phyloP scores from a whole-genome alignment of 805 yeast genomes.

The Cyberlindnera meyerae region DNA sequence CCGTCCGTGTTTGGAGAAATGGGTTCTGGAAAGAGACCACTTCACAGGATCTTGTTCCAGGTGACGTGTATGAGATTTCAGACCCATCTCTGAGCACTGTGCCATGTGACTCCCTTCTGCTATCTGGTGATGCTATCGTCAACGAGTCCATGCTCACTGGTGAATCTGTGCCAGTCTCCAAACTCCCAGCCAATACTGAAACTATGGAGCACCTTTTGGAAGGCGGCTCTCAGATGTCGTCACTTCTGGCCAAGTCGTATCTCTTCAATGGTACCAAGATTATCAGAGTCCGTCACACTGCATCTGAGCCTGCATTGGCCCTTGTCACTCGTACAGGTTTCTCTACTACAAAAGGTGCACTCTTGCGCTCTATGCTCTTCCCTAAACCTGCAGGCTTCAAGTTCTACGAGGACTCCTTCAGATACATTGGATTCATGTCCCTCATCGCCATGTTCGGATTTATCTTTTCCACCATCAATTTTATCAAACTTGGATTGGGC shows the following conservation, averaged over 20 bases:
- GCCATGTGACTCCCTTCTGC: conserved; percentile 85
- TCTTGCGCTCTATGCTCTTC: conserved; percentile 91
- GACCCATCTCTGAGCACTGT: conserved; percentile 70
- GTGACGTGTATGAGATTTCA: conserved; percentile 88
- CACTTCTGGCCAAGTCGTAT: conserved; percentile 66
- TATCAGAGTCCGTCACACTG: conserved; percentile 70
- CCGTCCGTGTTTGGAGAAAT: conserved; percentile 84
- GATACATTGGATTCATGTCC: conserved; percentile 93
- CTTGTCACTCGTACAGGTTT: conserved; percentile 88
- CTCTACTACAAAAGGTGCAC: conserved; percentile 90
- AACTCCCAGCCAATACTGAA: conserved; percentile 59
- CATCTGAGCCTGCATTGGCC: conserved; percentile 63
- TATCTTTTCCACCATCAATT: conserved; percentile 74
- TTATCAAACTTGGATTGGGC: conserved; percentile 70
- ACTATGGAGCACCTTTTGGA: conserved; percentile 50
- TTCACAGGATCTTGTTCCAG: conserved; percentile 85
- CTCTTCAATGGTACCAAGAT: conserved; percentile 87
- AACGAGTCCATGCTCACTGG: conserved; percentile 98
- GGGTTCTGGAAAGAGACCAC: conserved; percentile 85
- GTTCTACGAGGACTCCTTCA: conserved; percentile 90
- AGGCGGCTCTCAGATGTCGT: conserved; percentile 50
- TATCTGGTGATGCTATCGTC: conserved; percentile 93
- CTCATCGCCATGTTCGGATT: conserved; percentile 82
- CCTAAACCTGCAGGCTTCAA: conserved; percentile 94
- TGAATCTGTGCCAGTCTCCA: conserved; percentile 95